phyloP scores from a whole-genome alignment of 2,329 filamentous ascomycete species.

The Chalara sp. region DNA sequence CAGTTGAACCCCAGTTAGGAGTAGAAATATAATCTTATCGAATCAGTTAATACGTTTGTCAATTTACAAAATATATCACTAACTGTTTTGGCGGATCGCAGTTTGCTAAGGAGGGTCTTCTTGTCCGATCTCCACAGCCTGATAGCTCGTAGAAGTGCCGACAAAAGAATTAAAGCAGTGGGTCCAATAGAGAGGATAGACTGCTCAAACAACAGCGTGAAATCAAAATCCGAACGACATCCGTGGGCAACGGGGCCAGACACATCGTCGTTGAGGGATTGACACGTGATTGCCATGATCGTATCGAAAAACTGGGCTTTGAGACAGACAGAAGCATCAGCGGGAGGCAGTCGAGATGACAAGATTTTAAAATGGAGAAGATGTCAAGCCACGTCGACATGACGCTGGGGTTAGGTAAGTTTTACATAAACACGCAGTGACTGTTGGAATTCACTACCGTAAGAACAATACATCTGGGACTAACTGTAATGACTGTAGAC shows the following conservation, averaged over 20 bases:
- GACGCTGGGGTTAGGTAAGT: no score
- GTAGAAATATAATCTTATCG: no score
- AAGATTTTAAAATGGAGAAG: no score
- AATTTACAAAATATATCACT: background rate
- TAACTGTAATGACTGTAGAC: no score
- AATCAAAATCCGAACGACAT: slow-evolving; percentile 1
- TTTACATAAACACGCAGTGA: no score
- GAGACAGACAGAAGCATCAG: no score
- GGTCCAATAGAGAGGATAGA: background rate
- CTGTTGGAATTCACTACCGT: no score
- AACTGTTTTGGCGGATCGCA: background rate
- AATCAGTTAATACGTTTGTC: no score
- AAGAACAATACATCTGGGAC: no score
- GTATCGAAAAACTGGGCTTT: background rate
- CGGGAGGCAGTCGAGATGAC: no score
- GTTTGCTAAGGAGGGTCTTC: background rate
- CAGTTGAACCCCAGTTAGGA: background rate
- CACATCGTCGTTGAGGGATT: background rate
- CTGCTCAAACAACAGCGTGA: background rate
- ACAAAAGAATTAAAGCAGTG: background rate
- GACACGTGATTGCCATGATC: background rate
- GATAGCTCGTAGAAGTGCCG: background rate
- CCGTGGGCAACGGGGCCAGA: background rate
- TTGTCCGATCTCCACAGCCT: background rate
- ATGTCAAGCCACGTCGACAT: no score